Conservation (phyloP, 345 rosid genomes). For the Acer saccharum region DNA sequence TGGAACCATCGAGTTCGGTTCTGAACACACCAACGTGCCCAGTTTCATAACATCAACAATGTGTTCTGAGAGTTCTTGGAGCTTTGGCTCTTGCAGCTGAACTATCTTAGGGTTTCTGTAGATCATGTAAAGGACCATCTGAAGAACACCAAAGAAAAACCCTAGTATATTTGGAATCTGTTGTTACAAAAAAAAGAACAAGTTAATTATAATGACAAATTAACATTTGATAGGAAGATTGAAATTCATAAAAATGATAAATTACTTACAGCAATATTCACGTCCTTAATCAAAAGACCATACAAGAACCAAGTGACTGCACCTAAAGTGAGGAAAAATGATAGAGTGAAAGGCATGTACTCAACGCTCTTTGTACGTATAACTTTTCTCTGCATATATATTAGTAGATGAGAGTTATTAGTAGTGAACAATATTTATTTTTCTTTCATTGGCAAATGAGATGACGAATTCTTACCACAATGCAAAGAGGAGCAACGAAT, state of each 20-base stretch:
- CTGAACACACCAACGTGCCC: slow-evolving; percentile 42
- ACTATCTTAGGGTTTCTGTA: slow-evolving; percentile 55
- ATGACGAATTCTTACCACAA: slow-evolving; percentile 50
- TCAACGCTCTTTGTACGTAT: slow-evolving; percentile 80
- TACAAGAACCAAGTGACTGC: slow-evolving; percentile 94
- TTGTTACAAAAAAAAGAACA: background rate
- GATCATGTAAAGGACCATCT: slow-evolving; percentile 73
- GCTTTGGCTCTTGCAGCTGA: slow-evolving; percentile 36
- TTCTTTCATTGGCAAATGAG: background rate
- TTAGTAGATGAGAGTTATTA: background rate
- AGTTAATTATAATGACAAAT: background rate
- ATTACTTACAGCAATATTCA: slow-evolving; percentile 67
- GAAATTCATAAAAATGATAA: background rate
- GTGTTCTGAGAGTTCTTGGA: slow-evolving; percentile 51
- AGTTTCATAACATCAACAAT: slow-evolving; percentile 50
- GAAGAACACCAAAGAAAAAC: slow-evolving; percentile 66
- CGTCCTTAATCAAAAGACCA: slow-evolving; percentile 64
- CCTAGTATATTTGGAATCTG: slow-evolving; percentile 89
- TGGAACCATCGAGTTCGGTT: slow-evolving; percentile 39
- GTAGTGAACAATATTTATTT: background rate
- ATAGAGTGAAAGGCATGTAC: slow-evolving; percentile 75
- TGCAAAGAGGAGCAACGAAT: slow-evolving; percentile 82
- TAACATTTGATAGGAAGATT: background rate
- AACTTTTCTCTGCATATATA: slow-evolving; percentile 65
- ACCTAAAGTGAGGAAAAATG: slow-evolving; percentile 76